Base-by-base conservation (phyloP, 179 eudicot species). In the Actinidia polygama region DNA sequence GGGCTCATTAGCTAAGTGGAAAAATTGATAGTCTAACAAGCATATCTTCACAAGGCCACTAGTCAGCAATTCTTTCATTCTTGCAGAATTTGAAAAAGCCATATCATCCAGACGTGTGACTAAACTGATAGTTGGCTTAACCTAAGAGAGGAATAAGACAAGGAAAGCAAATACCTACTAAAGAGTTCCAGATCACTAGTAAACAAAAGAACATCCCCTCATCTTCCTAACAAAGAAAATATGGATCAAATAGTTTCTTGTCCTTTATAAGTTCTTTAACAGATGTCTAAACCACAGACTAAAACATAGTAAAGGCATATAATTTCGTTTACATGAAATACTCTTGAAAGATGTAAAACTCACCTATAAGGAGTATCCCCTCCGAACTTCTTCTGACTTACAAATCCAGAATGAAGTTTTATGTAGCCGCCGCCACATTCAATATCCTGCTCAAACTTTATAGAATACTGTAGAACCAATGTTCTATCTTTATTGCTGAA, bases 351-450 rank as follows among this genome's bases (percentile, higher is more conserved):
- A 63, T 7, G 46, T 5, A 68, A 57, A 46, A 79, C 83, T 73
- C 59, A 91, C 96, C 96, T 92, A 89, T 92, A 91, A 72, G 96
- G 96, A 73, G 94, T 89, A 83, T 91, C 96, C 10, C 96, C 96
- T 44, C 96, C 94, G 63, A 92, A 92, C 80, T 92, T 92, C 89
- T 92, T 92, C 78, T 92, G 96, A 73, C 90, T 89, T 74, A 92
- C 92, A 81, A 78, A 87, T 81, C 93, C 93, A 23, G 92, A 90
- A 51, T 91, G 83, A 51, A 92, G 92, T 82, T 92, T 92, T 58
- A 92, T 89, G 79, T 92, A 92, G 61, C 93, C 96, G 26, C 96
- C 96, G 53, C 96, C 94, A 46, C 96, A 92, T 84, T 92, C 96
- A 58, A 92, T 87, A 10, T 92, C 91, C 75, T 92, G 96, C 81